Conservation (phyloP, 176 grass and related monocot genomes). For the Ensete ventricosum region DNA sequence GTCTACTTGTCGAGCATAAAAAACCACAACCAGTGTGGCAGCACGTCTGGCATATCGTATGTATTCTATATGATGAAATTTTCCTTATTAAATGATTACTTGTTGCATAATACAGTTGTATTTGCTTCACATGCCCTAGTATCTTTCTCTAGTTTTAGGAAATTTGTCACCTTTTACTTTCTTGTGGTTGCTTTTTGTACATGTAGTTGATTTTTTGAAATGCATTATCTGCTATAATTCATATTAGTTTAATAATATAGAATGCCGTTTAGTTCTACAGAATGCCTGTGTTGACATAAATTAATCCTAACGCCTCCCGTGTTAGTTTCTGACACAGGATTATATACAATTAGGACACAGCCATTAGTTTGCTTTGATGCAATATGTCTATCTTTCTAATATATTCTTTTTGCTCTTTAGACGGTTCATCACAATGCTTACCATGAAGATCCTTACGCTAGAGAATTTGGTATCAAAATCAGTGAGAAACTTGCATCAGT, state of each 20-base stretch:
- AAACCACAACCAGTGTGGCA: not conserved
- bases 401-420: slow-evolving; percentile 25
- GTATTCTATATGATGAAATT: not conserved
- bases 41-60: not conserved
- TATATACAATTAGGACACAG: not conserved
- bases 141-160: too few relatives aligned
- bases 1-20: not conserved
- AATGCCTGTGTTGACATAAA: too few relatives aligned
- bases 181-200: too few relatives aligned
- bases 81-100: too few relatives aligned
- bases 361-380: not conserved
- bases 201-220: too few relatives aligned
- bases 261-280: too few relatives aligned
- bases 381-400: slow-evolving; percentile 5
- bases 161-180: too few relatives aligned
- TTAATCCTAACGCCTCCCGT: not conserved
- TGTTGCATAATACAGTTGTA: too few relatives aligned
- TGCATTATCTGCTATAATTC: too few relatives aligned
- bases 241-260: too few relatives aligned
- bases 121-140: too few relatives aligned
- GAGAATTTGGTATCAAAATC: slow-evolving; percentile 93
- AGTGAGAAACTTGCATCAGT: slow-evolving; percentile 69
- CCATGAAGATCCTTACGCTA: slow-evolving; percentile 74
- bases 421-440: slow-evolving; percentile 84
- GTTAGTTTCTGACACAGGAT: slow-evolving; percentile 6